Conservation (phyloP, 805 yeast genomes). For the Ogataea nitratoaversa region DNA sequence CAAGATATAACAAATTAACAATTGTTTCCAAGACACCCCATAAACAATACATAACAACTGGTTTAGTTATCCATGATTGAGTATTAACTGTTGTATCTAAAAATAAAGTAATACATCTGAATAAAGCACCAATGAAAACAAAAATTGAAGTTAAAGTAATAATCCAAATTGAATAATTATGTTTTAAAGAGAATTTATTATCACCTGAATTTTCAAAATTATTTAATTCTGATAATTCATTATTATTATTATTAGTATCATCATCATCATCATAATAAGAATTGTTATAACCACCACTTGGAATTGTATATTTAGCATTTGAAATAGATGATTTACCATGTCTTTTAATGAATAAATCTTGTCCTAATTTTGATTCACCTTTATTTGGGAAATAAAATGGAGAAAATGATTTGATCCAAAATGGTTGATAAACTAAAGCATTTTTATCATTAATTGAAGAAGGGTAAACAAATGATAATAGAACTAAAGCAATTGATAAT, state of each 20-base stretch:
- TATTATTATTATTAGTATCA: constrained; percentile 11
- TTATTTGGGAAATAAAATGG: constrained; percentile 56
- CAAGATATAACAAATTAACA: constrained; percentile 51
- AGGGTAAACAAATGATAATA: constrained; percentile 48
- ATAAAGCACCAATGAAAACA: constrained; percentile 46
- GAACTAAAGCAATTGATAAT: constrained; percentile 46
- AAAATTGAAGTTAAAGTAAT: constrained; percentile 43
- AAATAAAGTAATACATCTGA: constrained; percentile 47
- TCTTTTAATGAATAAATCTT: constrained; percentile 16
- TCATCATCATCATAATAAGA: constrained; percentile 6
- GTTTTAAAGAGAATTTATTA: constrained; percentile 33
- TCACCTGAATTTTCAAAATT: constrained; percentile 20
- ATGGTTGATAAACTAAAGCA: constrained; percentile 61
- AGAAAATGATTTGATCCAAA: constrained; percentile 69
- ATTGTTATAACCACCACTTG: constrained; percentile 24
- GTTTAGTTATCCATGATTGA: constrained; percentile 43
- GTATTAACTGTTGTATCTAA: constrained; percentile 26
- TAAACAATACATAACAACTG: constrained; percentile 59
- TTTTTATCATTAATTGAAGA: constrained; percentile 49
- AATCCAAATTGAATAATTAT: constrained; percentile 46
- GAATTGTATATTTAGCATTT: constrained; percentile 25
- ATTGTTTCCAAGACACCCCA: constrained; percentile 67
- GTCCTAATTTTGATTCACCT: constrained; percentile 39
- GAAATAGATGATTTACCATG: constrained; percentile 16
- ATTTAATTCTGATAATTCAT: too few relatives aligned